These are phyloP conservation scores for Apiotrichum mycotoxinovorans DNA, from an alignment of 1,284 basidiomycete species.

Conservation along the genomic window DNA sequence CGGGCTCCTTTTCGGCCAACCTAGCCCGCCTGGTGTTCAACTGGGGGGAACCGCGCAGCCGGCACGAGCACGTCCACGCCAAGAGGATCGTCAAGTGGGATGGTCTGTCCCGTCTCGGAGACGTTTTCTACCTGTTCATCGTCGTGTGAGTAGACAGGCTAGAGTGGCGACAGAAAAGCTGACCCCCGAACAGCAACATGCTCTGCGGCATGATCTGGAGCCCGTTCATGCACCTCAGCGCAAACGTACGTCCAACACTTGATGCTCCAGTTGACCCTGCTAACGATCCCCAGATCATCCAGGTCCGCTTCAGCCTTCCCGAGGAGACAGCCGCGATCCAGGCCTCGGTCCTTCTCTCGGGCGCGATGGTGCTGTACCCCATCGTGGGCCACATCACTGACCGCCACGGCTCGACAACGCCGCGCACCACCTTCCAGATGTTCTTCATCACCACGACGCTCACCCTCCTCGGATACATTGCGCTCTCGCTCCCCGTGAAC, in stretches of 20 bases:
- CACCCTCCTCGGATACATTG: constrained; percentile 62
- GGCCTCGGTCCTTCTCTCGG: constrained; percentile 69
- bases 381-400: constrained; percentile 57
- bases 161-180: background rate
- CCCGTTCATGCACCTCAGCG: constrained; percentile 70
- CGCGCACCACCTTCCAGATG: constrained; percentile 56
- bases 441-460: constrained; percentile 61
- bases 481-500: constrained; percentile 61
- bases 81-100: constrained; percentile 25
- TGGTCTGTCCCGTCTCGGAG: constrained; percentile 57
- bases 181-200: constrained; percentile 53
- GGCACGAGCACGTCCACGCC: constrained; percentile 49
- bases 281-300: constrained; percentile 48
- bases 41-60: constrained; percentile 62
- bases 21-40: constrained; percentile 63
- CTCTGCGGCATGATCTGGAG: constrained; percentile 73
- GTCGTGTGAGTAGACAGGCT: constrained; percentile 19
- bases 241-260: constrained; percentile 56
- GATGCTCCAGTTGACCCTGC: no score
- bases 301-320: constrained; percentile 61
- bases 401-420: constrained; percentile 35
- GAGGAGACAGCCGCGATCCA: constrained; percentile 62
- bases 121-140: constrained; percentile 72
- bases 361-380: constrained; percentile 70
- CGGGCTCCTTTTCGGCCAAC: constrained; percentile 64